A percentile compares a stretch with the other conserved stretches of the same genome.
Conservation (phyloP, 345 rosid genomes). For the Alliaria petiolata region DNA sequence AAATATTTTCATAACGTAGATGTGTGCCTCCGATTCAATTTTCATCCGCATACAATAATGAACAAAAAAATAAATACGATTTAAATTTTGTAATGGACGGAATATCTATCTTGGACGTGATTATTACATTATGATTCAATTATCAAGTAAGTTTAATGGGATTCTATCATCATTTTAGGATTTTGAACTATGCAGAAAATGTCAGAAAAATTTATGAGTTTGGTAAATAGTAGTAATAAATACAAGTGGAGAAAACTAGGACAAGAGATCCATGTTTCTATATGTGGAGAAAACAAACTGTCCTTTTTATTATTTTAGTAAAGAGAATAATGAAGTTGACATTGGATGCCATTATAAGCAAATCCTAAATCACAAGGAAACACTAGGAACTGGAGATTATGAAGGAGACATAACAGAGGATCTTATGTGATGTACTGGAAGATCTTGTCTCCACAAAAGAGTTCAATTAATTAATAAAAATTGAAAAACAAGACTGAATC, state of each 20-base stretch:
- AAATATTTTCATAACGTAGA: too few species aligned
- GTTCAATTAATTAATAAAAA: not conserved
- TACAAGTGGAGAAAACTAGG: not conserved
- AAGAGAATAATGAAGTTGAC: conserved; percentile 7
- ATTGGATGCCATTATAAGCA: conserved; percentile 21
- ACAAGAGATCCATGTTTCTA: not conserved
- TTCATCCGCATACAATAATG: too few species aligned
- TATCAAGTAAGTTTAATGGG: too few species aligned
- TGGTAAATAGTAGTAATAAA: not conserved
- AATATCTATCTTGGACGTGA: not conserved
- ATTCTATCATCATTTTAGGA: not conserved
- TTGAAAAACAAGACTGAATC: not conserved
- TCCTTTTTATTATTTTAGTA: not conserved
- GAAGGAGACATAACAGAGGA: conserved; percentile 16
- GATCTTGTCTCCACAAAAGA: conserved; percentile 11
- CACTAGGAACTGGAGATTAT: not conserved
- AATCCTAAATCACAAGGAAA: conserved; percentile 11
- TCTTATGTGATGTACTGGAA: conserved; percentile 3
- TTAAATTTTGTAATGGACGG: not conserved
- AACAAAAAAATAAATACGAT: not conserved
- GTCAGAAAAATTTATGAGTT: not conserved
- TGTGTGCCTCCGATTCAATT: too few species aligned
- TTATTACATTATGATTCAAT: not conserved
- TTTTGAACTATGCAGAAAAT: not conserved
- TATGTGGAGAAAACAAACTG: not conserved